phyloP scores from a whole-genome alignment of 129 eudicot species.

The Chrysanthemum makinoi region DNA sequence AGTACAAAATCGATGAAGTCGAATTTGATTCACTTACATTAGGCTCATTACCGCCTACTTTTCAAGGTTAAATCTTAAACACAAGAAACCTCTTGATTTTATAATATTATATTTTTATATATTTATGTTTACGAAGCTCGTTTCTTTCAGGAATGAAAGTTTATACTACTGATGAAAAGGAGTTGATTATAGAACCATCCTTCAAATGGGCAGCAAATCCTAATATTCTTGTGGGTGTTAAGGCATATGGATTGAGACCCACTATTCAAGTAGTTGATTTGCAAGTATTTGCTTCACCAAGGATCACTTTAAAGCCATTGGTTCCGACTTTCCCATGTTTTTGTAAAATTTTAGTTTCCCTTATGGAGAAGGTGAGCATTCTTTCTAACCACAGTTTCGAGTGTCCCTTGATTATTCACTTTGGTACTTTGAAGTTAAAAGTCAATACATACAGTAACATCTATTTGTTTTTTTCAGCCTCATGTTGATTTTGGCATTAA shows the following conservation, averaged over 20 bases:
- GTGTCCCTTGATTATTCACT: neutral
- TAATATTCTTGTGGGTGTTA: conserved; percentile 56
- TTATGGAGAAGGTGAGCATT: conserved; percentile 76
- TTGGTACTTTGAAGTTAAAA: neutral
- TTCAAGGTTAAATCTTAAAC: conserved; percentile 55
- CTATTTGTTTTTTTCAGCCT: conserved; percentile 49
- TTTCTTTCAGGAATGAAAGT: conserved; percentile 82
- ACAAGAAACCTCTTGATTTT: neutral
- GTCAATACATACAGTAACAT: neutral
- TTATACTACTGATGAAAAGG: conserved; percentile 76
- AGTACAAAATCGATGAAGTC: conserved; percentile 74
- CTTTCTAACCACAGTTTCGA: neutral
- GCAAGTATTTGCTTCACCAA: conserved; percentile 90
- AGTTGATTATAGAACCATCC: conserved; percentile 80
- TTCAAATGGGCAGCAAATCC: conserved; percentile 96
- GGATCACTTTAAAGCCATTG: conserved; percentile 84
- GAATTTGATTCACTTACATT: conserved; percentile 69
- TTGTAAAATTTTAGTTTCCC: conserved; percentile 72
- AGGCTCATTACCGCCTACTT: conserved; percentile 74
- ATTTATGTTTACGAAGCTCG: conserved; percentile 1
- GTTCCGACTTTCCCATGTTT: conserved; percentile 89
- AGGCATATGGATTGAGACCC: conserved; percentile 81
- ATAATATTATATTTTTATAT: neutral
- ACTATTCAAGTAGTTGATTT: conserved; percentile 86
- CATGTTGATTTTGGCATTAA: conserved; percentile 88